A percentile compares a stretch with the other conserved stretches of the same genome.
These are phyloP conservation scores for Penicillium canescens DNA, from an alignment of 495 filamentous ascomycete genomes.

Conservation along the genomic window DNA sequence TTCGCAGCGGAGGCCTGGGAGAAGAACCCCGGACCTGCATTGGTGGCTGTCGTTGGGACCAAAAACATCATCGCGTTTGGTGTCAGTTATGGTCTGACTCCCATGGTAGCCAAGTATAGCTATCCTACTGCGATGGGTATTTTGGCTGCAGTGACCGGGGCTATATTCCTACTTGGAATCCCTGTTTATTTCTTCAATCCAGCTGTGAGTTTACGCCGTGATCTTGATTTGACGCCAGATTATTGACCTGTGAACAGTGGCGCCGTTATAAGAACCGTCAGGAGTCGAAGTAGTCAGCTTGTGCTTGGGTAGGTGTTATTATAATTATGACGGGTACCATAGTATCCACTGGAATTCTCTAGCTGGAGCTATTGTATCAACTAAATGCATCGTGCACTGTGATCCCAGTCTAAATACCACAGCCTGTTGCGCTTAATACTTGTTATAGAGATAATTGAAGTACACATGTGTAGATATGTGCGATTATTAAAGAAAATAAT, in stretches of 20 bases:
- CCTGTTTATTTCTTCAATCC: constrained; percentile 38
- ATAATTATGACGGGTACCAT: no score
- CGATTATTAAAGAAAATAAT: no score
- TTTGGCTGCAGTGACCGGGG: constrained; percentile 26
- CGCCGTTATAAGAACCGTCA: constrained; percentile 15
- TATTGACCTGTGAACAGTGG: constrained; percentile 6
- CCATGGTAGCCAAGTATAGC: constrained; percentile 29
- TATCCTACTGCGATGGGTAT: constrained; percentile 33
- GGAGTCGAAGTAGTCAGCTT: background rate
- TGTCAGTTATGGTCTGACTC: constrained; percentile 33
- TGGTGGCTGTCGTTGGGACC: constrained; percentile 39
- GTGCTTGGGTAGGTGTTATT: no score
- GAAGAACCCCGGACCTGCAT: constrained; percentile 39
- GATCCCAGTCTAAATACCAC: no score
- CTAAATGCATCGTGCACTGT: no score
- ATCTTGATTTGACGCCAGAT: background rate
- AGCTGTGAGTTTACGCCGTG: constrained; percentile 11
- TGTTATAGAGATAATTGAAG: no score
- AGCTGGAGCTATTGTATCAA: no score
- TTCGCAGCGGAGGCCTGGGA: constrained; percentile 42
- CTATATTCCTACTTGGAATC: constrained; percentile 30
- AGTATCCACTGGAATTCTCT: no score
- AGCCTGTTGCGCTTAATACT: no score
- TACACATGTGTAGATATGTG: no score
- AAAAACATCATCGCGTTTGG: constrained; percentile 42